These are phyloP conservation scores for Ceratocystis albifundus DNA, from an alignment of 2,329 filamentous ascomycete genomes.

Conservation along the genomic window DNA sequence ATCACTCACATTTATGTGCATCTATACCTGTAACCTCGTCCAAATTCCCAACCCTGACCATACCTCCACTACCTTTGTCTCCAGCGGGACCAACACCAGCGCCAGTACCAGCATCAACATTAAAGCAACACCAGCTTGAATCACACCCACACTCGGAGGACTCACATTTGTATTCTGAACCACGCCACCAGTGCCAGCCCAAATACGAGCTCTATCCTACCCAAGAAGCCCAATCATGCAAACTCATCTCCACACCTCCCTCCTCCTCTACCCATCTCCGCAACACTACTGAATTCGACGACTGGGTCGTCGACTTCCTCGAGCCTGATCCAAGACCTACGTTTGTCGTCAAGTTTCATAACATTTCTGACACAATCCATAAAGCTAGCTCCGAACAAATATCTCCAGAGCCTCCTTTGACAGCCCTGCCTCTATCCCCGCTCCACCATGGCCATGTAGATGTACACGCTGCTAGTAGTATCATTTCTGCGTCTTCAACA, in stretches of 20 bases:
- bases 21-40: neutral
- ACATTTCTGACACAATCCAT: neutral
- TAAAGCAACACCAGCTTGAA: neutral
- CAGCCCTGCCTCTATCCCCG: neutral
- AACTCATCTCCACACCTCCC: neutral
- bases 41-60: neutral
- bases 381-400: neutral
- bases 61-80: neutral
- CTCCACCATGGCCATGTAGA: slow-evolving; percentile 10
- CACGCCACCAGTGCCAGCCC: neutral
- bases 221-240: neutral
- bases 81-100: neutral
- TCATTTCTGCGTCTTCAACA: slow-evolving; percentile 13
- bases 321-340: slow-evolving; percentile 35
- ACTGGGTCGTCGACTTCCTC: slow-evolving; percentile 32
- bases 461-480: slow-evolving; percentile 6
- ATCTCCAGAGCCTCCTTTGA: neutral
- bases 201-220: neutral
- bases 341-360: slow-evolving; percentile 29
- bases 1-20: neutral
- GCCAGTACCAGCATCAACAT: neutral
- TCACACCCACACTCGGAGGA: neutral
- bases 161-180: neutral
- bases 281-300: neutral
- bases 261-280: neutral